Conservation (phyloP, 2,329 filamentous ascomycete species). For the Alternaria conjuncta region DNA sequence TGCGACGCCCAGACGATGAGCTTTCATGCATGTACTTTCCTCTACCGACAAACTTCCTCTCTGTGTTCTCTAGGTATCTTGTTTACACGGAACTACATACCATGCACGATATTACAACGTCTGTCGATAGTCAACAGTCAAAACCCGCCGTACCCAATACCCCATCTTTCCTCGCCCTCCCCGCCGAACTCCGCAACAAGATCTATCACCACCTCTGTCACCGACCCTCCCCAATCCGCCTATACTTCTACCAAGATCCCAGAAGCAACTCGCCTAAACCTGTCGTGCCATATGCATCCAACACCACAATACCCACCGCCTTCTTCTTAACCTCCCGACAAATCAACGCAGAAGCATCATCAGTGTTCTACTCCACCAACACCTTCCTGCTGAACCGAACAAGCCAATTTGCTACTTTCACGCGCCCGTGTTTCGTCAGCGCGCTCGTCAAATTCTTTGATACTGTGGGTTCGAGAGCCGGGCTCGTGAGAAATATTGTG, state of each 20-base stretch:
- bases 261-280: neutral
- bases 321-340: neutral
- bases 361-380: neutral
- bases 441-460: neutral
- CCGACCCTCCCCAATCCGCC: neutral
- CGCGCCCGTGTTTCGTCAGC: neutral
- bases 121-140: accelerated
- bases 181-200: neutral
- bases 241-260: neutral
- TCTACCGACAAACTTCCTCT: too few relatives aligned
- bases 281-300: neutral
- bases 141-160: accelerated
- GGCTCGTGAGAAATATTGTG: neutral
- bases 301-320: neutral
- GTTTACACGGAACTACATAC: too few relatives aligned
- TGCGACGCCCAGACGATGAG: neutral
- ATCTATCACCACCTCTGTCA: neutral
- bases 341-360: neutral
- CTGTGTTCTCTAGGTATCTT: too few relatives aligned
- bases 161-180: neutral
- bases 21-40: too few relatives aligned
- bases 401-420: neutral
- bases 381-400: neutral
- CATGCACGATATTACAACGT: neutral
- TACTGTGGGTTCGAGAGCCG: neutral